Evolutionary conservation across 139 green algal genomes (phyloP), one percentile per base, ranked within the genome.

Genomic region (Closterium sp.): DNA sequence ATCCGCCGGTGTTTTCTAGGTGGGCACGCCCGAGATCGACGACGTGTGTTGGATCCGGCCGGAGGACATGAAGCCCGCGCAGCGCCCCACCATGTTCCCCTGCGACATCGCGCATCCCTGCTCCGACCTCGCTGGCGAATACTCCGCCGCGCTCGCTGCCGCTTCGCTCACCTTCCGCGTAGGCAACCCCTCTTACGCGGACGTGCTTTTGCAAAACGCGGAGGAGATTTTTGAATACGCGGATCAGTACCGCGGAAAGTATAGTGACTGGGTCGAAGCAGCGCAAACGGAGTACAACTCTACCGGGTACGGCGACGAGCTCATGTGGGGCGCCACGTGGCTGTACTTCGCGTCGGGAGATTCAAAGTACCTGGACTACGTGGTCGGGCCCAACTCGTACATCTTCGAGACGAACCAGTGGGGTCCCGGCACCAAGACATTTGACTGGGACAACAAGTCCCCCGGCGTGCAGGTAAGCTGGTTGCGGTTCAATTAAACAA

Each of bases 271-370:
- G 85, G 90, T 93, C 10, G 79, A 79, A n/a, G 30, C 21, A 70
- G 91, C 30, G 89, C 87, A 91, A 21, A 30, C 4, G 34, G 91
- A 94, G 85, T 96, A 96, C 91, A 94, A 95, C 32, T 91, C 93
- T 29, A 94, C 93, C 19, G 86, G 70, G 30, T 93, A 94, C 85
- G 94, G 93, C 50, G 96, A 97, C 88, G 96, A 97, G 89, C 94
- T 97, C 79, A 87, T 96, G 11, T 97, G 96, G 96, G 95, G 93
- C 0, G 96, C 96, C 10, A 94, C 92, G 29, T 97, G 96, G 96
- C 90, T 97, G 91, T 97, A 96, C 94, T 94, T 95, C 29, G 96
- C 95, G 21, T 96, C 96, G 22, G 50, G 93, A 84, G 88, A 96
- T 31, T 21, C 89, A 21, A 34, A 28, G 6, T 97, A 97, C 93